phyloP scores from a whole-genome alignment of 2,329 filamentous ascomycete genomes.

The Chaetomium sp. region DNA sequence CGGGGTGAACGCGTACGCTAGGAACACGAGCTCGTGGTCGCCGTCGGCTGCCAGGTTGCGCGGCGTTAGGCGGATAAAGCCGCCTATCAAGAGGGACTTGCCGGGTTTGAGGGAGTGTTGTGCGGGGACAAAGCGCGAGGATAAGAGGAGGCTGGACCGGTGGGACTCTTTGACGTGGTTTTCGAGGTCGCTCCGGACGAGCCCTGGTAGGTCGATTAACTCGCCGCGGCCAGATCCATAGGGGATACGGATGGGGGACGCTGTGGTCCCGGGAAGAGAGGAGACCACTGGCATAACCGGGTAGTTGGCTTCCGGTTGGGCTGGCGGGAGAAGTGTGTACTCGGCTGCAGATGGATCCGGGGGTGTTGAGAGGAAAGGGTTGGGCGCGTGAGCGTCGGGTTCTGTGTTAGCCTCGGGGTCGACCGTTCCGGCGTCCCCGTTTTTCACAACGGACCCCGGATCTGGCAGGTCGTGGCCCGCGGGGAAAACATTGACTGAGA shows the following conservation, averaged over 20 bases:
- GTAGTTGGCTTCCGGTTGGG: constrained; percentile 64
- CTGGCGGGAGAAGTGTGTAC: constrained; percentile 64
- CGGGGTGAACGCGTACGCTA: constrained; percentile 83
- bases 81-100: constrained; percentile 76
- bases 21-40: constrained; percentile 49
- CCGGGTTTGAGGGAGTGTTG: constrained; percentile 67
- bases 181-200: constrained; percentile 68
- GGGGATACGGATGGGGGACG: constrained; percentile 86
- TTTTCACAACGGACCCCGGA: too few relatives aligned
- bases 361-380: constrained; percentile 8
- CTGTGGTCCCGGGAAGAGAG: constrained; percentile 83
- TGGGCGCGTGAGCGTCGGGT: background rate
- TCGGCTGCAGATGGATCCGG: constrained; percentile 20
- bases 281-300: constrained; percentile 84
- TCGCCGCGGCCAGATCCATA: constrained; percentile 84
- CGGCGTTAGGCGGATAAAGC: constrained; percentile 82
- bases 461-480: too few relatives aligned
- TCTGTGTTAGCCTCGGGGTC: background rate
- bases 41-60: constrained; percentile 49
- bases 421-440: too few relatives aligned
- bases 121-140: constrained; percentile 62
- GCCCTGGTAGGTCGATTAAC: constrained; percentile 84
- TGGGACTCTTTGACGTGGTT: constrained; percentile 61
- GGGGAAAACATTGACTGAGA: constrained; percentile 29
- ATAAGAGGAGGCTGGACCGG: constrained; percentile 69